Percentiles rank a stretch among this genome's conserved stretches.
Evolutionary conservation across 2,329 filamentous ascomycete species (phyloP).

Genomic region (Colletotrichum sublineola): DNA sequence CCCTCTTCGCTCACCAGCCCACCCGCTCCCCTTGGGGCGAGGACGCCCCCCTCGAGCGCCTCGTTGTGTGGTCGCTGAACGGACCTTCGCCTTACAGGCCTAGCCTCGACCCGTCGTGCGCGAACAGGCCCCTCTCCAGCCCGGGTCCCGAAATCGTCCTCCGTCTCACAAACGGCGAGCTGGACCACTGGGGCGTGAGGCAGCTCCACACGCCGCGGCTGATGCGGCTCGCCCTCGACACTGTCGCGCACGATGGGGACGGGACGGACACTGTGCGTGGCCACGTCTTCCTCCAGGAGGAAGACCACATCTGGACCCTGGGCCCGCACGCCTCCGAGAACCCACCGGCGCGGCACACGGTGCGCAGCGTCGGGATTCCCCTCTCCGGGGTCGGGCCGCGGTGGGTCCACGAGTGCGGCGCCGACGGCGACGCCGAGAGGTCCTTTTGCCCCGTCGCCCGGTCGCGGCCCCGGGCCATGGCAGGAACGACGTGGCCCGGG

Average conservation of each 20-base stretch:
- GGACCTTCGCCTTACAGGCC: slow-evolving; percentile 62
- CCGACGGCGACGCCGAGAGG: slow-evolving; percentile 54
- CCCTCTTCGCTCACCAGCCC: slow-evolving; percentile 72
- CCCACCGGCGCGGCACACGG: slow-evolving; percentile 59
- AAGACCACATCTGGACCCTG: slow-evolving; percentile 64
- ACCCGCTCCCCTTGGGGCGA: slow-evolving; percentile 68
- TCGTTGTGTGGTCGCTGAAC: slow-evolving; percentile 72
- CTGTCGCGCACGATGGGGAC: slow-evolving; percentile 50
- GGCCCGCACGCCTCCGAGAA: slow-evolving; percentile 58
- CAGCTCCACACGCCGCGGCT: slow-evolving; percentile 66
- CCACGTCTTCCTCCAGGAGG: slow-evolving; percentile 68
- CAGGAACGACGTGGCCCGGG: slow-evolving; percentile 43
- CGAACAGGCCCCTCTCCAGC: slow-evolving; percentile 6
- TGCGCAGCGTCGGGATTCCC: slow-evolving; percentile 67
- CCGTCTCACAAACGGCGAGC: slow-evolving; percentile 63
- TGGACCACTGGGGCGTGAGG: slow-evolving; percentile 66
- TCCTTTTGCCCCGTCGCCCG: slow-evolving; percentile 55
- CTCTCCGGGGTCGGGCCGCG: slow-evolving; percentile 63
- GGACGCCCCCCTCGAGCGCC: slow-evolving; percentile 68
- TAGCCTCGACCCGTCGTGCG: slow-evolving; percentile 58
- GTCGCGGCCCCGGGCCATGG: slow-evolving; percentile 5
- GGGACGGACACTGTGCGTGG: slow-evolving; percentile 38
- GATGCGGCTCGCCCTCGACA: slow-evolving; percentile 64
- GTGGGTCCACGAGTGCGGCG: slow-evolving; percentile 63
- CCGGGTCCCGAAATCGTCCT: slow-evolving; percentile 54